Base-by-base conservation (phyloP, 164 flowering plant species). In the Vitis rotundifolia region DNA sequence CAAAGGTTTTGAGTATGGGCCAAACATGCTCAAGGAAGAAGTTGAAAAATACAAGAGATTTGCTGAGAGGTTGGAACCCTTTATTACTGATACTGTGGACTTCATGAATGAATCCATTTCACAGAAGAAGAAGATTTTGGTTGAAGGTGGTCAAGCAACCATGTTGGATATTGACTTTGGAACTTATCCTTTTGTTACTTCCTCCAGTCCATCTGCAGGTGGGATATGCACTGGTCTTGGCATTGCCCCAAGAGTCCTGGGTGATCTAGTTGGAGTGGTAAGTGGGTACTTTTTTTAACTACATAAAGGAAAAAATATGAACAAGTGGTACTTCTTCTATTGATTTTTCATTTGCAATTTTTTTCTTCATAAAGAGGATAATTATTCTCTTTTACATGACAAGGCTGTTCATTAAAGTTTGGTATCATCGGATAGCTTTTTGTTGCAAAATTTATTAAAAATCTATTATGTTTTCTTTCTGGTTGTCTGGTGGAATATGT, bases 111-210 rank as follows among this genome's bases (percentile, higher is more conserved):
- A 94, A 50, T 90, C 93, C 26, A 89, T 94, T 50, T 73, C 79
- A 2, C 80, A 84, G 53, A 89, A 88, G 73, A 88, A 88, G 82
- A 94, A 85, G 81, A 85, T 94, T 75, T 77, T 94, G 83, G 97
- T 94, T 61, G 99, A 94, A 85, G 99, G 99, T 72, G 99, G 99
- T 69, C 99, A 94, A 76, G 99, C 99, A 44, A 92, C 99, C 59
- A 94, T 94, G 99, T 73, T 94, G 76, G 99, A 94, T 77, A 87
- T 94, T 79, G 99, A 94, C 71, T 92, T 92, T 81, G 99, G 99
- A 52, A 94, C 99, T 16, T 94, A 92, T 72, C 99, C 99, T 0
- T 94, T 89, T 75, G 99, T 94, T 3, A 94, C 99, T 73, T 93
- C 99, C 18, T 94, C 99, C 11, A 93, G 90, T 71, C 98, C 99